Conservation (phyloP, 306 rosid genomes). For the Inga leiocalycina region DNA sequence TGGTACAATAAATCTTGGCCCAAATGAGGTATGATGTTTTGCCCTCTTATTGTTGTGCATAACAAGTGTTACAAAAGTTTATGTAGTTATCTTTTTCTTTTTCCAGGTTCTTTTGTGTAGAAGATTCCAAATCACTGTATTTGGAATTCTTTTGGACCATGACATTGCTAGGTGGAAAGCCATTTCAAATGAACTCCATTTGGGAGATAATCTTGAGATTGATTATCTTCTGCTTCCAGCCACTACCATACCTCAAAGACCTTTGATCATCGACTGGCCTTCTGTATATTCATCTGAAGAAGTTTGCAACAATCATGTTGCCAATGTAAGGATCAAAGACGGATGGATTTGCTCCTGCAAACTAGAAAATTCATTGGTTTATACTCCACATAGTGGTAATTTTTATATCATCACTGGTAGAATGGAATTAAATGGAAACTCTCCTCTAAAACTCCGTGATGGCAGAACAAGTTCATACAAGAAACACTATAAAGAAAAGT, state of each 20-base stretch:
- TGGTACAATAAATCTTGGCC: slow-evolving; percentile 55
- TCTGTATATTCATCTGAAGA: slow-evolving; percentile 32
- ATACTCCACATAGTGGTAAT: slow-evolving; percentile 63
- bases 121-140: slow-evolving; percentile 65
- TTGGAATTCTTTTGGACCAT: slow-evolving; percentile 50
- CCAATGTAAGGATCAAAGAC: slow-evolving; percentile 37
- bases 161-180: slow-evolving; percentile 37
- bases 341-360: slow-evolving; percentile 62
- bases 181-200: slow-evolving; percentile 26
- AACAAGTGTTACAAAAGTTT: background rate
- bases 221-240: slow-evolving; percentile 87
- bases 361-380: slow-evolving; percentile 62
- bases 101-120: slow-evolving; percentile 61
- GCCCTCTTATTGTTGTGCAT: slow-evolving; percentile 15
- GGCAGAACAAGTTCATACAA: slow-evolving; percentile 60
- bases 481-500: slow-evolving; percentile 49
- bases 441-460: slow-evolving; percentile 40
- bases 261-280: slow-evolving; percentile 55
- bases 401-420: slow-evolving; percentile 56
- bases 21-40: slow-evolving; percentile 53
- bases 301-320: slow-evolving; percentile 12
- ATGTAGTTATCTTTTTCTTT: slow-evolving; percentile 1
- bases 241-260: slow-evolving; percentile 15
- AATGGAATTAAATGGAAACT: slow-evolving; percentile 58
- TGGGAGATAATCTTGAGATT: slow-evolving; percentile 47